These are phyloP conservation scores for Ophiosphaerella herpotricha DNA, from an alignment of 2,329 filamentous ascomycete genomes.

Conservation along the genomic window DNA sequence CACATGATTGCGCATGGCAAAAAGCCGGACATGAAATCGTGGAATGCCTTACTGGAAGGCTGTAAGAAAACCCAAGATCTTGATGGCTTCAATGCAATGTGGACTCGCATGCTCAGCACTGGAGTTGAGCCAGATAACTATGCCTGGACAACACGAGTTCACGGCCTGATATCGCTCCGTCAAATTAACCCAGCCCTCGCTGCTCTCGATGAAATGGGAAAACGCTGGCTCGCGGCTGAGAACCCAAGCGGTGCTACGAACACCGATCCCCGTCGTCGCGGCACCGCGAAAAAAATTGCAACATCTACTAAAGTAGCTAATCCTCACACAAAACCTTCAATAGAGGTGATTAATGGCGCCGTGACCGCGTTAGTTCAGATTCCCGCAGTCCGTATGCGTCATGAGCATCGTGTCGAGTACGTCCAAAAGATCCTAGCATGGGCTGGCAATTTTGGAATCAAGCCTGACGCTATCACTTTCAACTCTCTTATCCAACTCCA, in stretches of 20 bases:
- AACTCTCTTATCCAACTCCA: slow-evolving; percentile 70
- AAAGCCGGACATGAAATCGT: slow-evolving; percentile 66
- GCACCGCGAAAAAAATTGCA: slow-evolving; percentile 13
- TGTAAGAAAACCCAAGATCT: slow-evolving; percentile 65
- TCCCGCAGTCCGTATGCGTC: slow-evolving; percentile 35
- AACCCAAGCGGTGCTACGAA: slow-evolving; percentile 13
- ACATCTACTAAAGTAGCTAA: slow-evolving; percentile 31
- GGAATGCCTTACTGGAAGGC: slow-evolving; percentile 74
- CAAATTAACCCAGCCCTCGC: slow-evolving; percentile 61
- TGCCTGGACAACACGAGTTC: slow-evolving; percentile 74
- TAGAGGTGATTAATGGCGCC: slow-evolving; percentile 71
- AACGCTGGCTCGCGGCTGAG: slow-evolving; percentile 58
- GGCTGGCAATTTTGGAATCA: slow-evolving; percentile 51
- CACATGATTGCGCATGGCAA: slow-evolving; percentile 60
- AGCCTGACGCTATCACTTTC: slow-evolving; percentile 58
- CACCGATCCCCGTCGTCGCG: slow-evolving; percentile 10
- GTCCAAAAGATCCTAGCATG: slow-evolving; percentile 47
- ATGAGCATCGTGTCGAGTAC: slow-evolving; percentile 48
- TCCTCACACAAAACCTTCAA: slow-evolving; percentile 61
- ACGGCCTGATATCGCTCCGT: slow-evolving; percentile 64
- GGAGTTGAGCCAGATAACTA: slow-evolving; percentile 64
- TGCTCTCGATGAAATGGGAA: slow-evolving; percentile 69
- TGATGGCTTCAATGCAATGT: slow-evolving; percentile 67
- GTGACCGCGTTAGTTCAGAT: slow-evolving; percentile 63
- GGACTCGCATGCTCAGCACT: slow-evolving; percentile 64